Evolutionary conservation across 192 early-diverging fungal genomes (phyloP).

Genomic region (Funneliformis geosporum): DNA sequence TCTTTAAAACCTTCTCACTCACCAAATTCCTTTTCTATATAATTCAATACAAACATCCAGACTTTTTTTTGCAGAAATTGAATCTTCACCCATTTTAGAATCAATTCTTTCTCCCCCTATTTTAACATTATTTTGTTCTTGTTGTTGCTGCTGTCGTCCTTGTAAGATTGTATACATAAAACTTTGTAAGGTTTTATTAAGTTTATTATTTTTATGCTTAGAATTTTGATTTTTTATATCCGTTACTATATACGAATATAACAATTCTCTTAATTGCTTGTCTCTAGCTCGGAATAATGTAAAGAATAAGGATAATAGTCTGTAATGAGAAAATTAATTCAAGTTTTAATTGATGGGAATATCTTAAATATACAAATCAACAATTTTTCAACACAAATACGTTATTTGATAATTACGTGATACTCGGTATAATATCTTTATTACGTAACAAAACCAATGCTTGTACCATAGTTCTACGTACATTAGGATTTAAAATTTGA

Average conservation of each 20-base stretch:
- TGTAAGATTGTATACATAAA: slow-evolving; percentile 98
- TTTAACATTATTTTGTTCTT: slow-evolving; percentile 10
- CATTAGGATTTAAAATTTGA: slow-evolving; percentile 76
- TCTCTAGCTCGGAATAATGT: slow-evolving; percentile 93
- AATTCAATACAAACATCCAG: slow-evolving; percentile 97
- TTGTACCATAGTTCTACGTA: slow-evolving; percentile 87
- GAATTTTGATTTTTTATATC: slow-evolving; percentile 94
- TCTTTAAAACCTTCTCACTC: not conserved
- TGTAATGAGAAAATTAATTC: slow-evolving; percentile 1
- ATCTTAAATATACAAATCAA: too few relatives aligned
- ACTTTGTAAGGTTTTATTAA: slow-evolving; percentile 96
- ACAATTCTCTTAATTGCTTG: slow-evolving; percentile 83
- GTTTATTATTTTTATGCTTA: slow-evolving; percentile 93
- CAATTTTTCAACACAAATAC: too few relatives aligned
- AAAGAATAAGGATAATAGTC: slow-evolving; percentile 90
- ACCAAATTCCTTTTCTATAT: slow-evolving; percentile 96
- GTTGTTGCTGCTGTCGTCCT: slow-evolving; percentile 46
- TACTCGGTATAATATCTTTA: slow-evolving; percentile 67
- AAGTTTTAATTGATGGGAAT: too few relatives aligned
- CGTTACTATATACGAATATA: slow-evolving; percentile 92
- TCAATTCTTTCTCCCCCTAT: slow-evolving; percentile 30
- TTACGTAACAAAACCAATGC: slow-evolving; percentile 85
- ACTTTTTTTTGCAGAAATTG: slow-evolving; percentile 94
- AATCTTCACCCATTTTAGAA: slow-evolving; percentile 56
- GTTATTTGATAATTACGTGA: not conserved